Percentiles rank a stretch among this genome's conserved stretches.
Conservation (phyloP, 2,329 filamentous ascomycete genomes). For the Xylaria polymorpha region DNA sequence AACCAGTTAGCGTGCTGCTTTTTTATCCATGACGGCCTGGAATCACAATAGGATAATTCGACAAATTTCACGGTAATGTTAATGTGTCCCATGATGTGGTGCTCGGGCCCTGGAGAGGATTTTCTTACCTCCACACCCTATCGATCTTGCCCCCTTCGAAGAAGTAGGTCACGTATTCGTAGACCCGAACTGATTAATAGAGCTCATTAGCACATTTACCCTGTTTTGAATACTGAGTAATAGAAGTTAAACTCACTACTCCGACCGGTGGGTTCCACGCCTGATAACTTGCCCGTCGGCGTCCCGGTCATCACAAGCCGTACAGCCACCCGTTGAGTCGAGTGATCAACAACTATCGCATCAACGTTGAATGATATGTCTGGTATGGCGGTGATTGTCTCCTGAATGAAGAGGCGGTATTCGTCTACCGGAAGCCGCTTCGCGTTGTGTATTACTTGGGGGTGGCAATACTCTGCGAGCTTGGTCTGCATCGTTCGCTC, state of each 20-base stretch:
- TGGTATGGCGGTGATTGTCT: slow-evolving; percentile 46
- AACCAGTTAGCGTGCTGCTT: slow-evolving; percentile 6
- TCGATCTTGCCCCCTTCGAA: slow-evolving; percentile 51
- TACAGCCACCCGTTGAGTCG: slow-evolving; percentile 49
- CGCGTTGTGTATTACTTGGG: slow-evolving; percentile 49
- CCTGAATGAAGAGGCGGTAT: slow-evolving; percentile 49
- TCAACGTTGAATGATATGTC: slow-evolving; percentile 47
- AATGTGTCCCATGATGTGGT: neutral
- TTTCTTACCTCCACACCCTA: slow-evolving; percentile 48
- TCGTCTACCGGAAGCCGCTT: slow-evolving; percentile 39
- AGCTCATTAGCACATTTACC: slow-evolving; percentile 6
- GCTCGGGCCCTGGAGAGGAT: neutral
- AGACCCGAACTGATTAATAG: slow-evolving; percentile 44
- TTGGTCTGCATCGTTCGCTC: slow-evolving; percentile 42
- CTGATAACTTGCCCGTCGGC: slow-evolving; percentile 46
- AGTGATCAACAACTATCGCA: slow-evolving; percentile 49
- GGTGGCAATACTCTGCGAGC: slow-evolving; percentile 47
- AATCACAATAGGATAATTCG: neutral
- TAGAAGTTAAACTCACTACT: slow-evolving; percentile 19
- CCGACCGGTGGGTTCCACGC: slow-evolving; percentile 47
- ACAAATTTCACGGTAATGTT: neutral
- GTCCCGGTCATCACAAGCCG: slow-evolving; percentile 50
- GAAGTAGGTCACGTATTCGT: slow-evolving; percentile 53
- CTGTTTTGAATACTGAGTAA: neutral
- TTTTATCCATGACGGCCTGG: neutral